Evolutionary conservation across 805 yeast genomes (phyloP), one percentile per base, ranked within the genome.

Genomic region (Candida tallmaniae): DNA sequence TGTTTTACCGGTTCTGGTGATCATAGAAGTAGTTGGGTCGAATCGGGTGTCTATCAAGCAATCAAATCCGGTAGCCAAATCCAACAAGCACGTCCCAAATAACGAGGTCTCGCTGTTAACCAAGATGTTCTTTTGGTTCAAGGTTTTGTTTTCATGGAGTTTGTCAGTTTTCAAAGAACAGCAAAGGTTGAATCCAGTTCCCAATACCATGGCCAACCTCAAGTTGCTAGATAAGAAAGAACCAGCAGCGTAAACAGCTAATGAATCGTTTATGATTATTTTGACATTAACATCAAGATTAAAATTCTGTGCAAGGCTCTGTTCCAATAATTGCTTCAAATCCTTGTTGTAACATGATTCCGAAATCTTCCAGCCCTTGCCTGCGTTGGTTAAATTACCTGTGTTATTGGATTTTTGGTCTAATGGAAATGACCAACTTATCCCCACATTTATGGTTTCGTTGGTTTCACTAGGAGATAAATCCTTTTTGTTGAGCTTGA

Each of bases 101-200:
- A 74, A 65, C 3, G 81, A 74, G 20, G 75, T 47, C 43, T 78
- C 83, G n/a, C 73, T 56, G 51, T 78, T 78, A 30, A 66, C 41
- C 15, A 76, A 51, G 8, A 47, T 41, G 2, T 45, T 40, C n/a
- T 35, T 28, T 18, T 37, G 38, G 15, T 30, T 23, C 11, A 50
- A 35, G 4, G 34, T 36, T 24, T 50, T 48, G 18, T 37, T 32
- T 6, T 26, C 12, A 13, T 47, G 48, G 17, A 52, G 32, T 19
- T 44, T 36, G 29, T 51, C 51, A 6, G 45, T 25, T 2, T 40
- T 31, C 21, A 58, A 52, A 18, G 60, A 46, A 58, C 75, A 61
- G 56, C 77, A 75, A 23, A 75, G 52, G 45, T 81, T 81, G 34
- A 76, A 54, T 1, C 89, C 89, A 3, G 89, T 81, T 1, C 89